These are phyloP conservation scores for Tulasnella sp. DNA, from an alignment of 768 basidiomycete species.

Conservation along the genomic window DNA sequence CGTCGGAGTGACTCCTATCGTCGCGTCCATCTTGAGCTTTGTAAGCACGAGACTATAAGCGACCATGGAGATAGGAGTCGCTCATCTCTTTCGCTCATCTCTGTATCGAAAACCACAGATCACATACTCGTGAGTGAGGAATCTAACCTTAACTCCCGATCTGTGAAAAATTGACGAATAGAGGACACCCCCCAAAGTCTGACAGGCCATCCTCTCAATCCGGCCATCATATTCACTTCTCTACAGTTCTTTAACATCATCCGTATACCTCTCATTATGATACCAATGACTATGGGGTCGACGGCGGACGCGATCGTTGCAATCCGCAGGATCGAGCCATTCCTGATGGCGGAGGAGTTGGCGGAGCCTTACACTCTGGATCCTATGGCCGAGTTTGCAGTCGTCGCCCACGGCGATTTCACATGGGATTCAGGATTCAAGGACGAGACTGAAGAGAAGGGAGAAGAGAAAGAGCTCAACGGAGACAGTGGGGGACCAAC, in stretches of 20 bases:
- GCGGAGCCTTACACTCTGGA: slow-evolving; percentile 48
- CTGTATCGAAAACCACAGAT: too few species aligned
- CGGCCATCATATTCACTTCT: slow-evolving; percentile 72
- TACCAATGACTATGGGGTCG: slow-evolving; percentile 44
- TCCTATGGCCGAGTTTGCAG: slow-evolving; percentile 43
- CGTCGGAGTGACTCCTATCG: slow-evolving; percentile 22
- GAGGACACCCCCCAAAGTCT: slow-evolving; percentile 20
- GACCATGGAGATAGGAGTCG: too few species aligned
- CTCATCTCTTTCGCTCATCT: too few species aligned
- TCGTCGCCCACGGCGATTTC: slow-evolving; percentile 62
- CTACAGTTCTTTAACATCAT: slow-evolving; percentile 77
- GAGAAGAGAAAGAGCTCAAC: slow-evolving; percentile 25
- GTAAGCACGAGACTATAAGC: not conserved
- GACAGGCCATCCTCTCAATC: slow-evolving; percentile 53
- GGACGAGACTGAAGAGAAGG: slow-evolving; percentile 30
- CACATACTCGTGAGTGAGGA: too few species aligned
- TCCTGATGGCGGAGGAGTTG: slow-evolving; percentile 75
- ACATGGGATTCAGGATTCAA: slow-evolving; percentile 76
- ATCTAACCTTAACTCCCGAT: too few species aligned
- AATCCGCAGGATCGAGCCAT: slow-evolving; percentile 56
- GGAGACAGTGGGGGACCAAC: slow-evolving; percentile 20
- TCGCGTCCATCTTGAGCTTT: slow-evolving; percentile 23
- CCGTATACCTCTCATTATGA: slow-evolving; percentile 68
- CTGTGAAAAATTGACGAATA: too few species aligned
- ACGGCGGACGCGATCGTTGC: slow-evolving; percentile 81